These are phyloP conservation scores for Salvia rosmarinus DNA, from an alignment of 257 asterid species.

Conservation along the genomic window DNA sequence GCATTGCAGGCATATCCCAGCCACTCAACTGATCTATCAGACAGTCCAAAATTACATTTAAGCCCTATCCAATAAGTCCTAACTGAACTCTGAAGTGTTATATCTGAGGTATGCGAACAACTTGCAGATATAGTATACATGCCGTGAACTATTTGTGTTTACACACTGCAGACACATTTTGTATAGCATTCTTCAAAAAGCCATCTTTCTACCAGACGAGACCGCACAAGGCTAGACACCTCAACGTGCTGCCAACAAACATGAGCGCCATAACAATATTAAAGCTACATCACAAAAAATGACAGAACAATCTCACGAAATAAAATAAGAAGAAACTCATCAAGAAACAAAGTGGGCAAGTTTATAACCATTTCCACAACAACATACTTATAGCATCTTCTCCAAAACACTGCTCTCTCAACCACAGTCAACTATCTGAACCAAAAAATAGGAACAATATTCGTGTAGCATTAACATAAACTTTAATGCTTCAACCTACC, in stretches of 20 bases:
- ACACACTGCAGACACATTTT: not conserved
- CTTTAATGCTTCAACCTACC: slow-evolving; percentile 45
- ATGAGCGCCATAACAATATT: not conserved
- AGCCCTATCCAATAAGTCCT: not conserved
- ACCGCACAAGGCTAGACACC: slow-evolving; percentile 1
- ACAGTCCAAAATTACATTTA: slow-evolving; percentile 8
- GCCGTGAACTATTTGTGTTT: not conserved
- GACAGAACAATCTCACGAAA: not conserved
- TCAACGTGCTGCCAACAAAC: not conserved
- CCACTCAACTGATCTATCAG: slow-evolving; percentile 6
- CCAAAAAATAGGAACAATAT: slow-evolving; percentile 11
- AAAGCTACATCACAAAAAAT: not conserved
- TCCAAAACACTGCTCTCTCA: slow-evolving; percentile 4
- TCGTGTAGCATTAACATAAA: not conserved
- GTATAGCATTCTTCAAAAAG: not conserved
- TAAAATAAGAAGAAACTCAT: not conserved
- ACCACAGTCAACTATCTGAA: slow-evolving; percentile 1
- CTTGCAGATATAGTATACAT: not conserved
- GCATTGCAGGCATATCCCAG: not conserved
- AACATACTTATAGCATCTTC: slow-evolving; percentile 9
- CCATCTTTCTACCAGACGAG: not conserved
- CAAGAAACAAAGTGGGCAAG: not conserved
- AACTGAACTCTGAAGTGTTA: slow-evolving; percentile 6
- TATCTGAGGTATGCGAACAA: slow-evolving; percentile 9
- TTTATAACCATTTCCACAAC: not conserved